Evolutionary conservation across 2,329 filamentous ascomycete species (phyloP).

Genomic region (Rhytidhysteron rufulum): DNA sequence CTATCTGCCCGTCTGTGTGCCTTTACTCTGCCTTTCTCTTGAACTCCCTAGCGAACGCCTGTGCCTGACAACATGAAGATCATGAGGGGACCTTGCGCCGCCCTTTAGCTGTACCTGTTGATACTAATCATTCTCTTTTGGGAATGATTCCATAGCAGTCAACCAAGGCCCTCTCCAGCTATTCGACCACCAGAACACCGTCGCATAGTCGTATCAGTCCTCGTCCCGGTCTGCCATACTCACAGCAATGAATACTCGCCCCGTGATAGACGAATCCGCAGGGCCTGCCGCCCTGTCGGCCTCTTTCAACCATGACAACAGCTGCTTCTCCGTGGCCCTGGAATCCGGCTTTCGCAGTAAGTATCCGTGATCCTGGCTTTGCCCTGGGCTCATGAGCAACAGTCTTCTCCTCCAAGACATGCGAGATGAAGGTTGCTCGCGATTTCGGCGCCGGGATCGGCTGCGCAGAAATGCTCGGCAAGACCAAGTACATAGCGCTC

Average conservation of each 20-base stretch:
- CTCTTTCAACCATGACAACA: slow-evolving; percentile 80
- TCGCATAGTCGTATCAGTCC: background rate
- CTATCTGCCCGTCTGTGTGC: too few species aligned
- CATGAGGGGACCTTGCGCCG: too few species aligned
- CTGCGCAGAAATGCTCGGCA: slow-evolving; percentile 80
- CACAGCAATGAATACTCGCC: slow-evolving; percentile 77
- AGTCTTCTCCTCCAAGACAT: slow-evolving; percentile 30
- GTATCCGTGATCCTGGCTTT: slow-evolving; percentile 25
- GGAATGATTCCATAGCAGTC: too few species aligned
- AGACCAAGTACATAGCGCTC: slow-evolving; percentile 80
- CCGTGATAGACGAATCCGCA: slow-evolving; percentile 73
- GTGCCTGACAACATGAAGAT: too few species aligned
- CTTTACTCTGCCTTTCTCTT: too few species aligned
- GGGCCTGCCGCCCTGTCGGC: slow-evolving; percentile 75
- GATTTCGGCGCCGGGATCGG: slow-evolving; percentile 65
- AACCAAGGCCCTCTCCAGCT: too few species aligned
- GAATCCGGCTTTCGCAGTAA: slow-evolving; percentile 81
- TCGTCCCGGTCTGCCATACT: background rate
- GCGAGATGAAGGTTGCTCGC: slow-evolving; percentile 27
- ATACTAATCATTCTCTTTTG: too few species aligned
- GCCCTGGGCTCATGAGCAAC: slow-evolving; percentile 10
- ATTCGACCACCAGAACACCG: background rate
- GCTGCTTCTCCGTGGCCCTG: slow-evolving; percentile 81
- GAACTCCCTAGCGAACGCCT: too few species aligned
- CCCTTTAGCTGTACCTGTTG: too few species aligned